Base-by-base conservation (phyloP, 768 basidiomycete genomes). In the Lactarius tabidus region DNA sequence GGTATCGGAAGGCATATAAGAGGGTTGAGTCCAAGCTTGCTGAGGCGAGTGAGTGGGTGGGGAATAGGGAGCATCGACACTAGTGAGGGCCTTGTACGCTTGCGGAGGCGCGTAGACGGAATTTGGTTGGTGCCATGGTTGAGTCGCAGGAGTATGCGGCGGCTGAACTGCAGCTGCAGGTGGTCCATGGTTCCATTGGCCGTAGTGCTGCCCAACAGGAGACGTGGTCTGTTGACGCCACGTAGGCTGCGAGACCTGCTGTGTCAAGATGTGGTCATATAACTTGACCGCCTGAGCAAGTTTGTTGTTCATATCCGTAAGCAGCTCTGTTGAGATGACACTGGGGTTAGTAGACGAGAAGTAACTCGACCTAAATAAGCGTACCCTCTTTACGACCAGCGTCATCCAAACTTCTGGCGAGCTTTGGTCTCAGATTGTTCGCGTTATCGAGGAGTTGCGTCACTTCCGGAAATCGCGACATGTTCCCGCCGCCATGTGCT, bases 241-340 rank as follows among this genome's bases (percentile, higher is more conserved):
- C 45, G 84, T 79, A 1, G 89, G 89, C 48, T 84, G 86, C 2
- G 87, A 81, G 14, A 95, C 80, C 72, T 95, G 91, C 68, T 91
- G 84, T 29, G 94, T 94, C 51, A 96, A 78, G 26, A 97, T 79
- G 60, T 89, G 84, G 69, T 98, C 95, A 73, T 98, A 98, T 4
- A 97, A 78, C 72, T 90, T 89, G 53, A 98, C 93, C 0, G 93
- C 94, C 74, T 96, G 86, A 0, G 93, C 91, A 12, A 99, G 76
- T 75, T 98, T 96, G 55, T 90, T 89, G 71, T 98, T 91, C 94
- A 98, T 98, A 57, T 98, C 95, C 8, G 86, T 80, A 39, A 99
- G 79, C 73, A 95, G 81, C 75, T 95, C 95, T 94, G 72, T 7
- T 54, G 53, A 28, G 39, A 45, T 35, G 36, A 20, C 38, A 33